These are phyloP conservation scores for Backusella morwellensis DNA, from an alignment of 192 early-diverging fungal species.

Conservation along the genomic window DNA sequence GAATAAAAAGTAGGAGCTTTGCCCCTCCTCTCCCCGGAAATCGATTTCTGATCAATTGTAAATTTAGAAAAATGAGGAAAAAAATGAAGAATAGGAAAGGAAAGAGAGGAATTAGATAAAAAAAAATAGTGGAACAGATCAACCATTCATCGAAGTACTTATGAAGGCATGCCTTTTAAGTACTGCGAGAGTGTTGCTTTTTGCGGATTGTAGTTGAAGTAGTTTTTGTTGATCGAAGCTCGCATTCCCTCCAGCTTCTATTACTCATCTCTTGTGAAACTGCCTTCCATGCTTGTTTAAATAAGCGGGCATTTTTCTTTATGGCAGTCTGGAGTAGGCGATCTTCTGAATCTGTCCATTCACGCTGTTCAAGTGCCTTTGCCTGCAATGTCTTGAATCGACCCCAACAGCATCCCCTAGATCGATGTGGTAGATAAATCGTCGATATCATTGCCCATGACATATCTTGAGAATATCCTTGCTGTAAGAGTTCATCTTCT, in stretches of 20 bases:
- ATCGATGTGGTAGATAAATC: conserved; percentile 21
- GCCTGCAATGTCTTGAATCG: conserved; percentile 29
- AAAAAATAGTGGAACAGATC: neutral
- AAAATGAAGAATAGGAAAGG: neutral
- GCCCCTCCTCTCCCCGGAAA: neutral
- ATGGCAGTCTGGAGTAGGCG: conserved; percentile 7
- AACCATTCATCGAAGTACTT: neutral
- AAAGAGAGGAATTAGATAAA: neutral
- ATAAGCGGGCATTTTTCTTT: conserved; percentile 20
- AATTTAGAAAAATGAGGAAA: neutral
- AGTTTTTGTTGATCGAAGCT: neutral
- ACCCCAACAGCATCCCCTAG: conserved; percentile 31
- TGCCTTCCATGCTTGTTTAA: conserved; percentile 29
- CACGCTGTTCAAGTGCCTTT: conserved; percentile 15
- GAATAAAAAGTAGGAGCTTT: neutral
- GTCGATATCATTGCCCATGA: conserved; percentile 30
- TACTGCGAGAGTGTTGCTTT: neutral
- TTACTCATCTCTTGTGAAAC: conserved; percentile 18
- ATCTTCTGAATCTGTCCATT: conserved; percentile 25
- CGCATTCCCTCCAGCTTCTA: conserved; percentile 26
- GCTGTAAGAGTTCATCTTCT: conserved; percentile 24
- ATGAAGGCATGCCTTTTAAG: neutral
- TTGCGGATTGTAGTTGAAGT: neutral
- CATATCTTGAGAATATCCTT: conserved; percentile 25
- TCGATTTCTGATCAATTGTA: neutral